phyloP scores from a whole-genome alignment of 306 rosid genomes.

The Styphnolobium japonicum region DNA sequence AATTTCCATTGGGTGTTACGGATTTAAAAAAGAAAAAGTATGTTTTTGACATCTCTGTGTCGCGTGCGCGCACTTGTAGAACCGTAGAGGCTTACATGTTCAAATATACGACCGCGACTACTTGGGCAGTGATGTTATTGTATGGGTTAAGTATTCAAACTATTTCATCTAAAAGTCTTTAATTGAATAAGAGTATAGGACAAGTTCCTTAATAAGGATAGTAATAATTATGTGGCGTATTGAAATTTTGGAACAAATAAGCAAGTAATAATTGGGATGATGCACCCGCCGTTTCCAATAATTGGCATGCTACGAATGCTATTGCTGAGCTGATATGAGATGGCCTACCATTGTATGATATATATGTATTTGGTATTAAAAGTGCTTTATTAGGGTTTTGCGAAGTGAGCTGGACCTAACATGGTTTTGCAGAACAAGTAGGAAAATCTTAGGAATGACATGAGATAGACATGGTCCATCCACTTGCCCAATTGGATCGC shows the following conservation, averaged over 20 bases:
- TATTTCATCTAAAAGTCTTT: background rate
- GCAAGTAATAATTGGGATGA: background rate
- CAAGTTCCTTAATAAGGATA: background rate
- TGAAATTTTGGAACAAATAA: background rate
- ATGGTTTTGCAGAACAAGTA: conserved; percentile 26
- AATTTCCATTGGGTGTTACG: background rate
- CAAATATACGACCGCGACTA: conserved; percentile 24
- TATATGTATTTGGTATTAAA: background rate
- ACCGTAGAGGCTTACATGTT: background rate
- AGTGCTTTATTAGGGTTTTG: background rate
- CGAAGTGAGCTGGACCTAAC: conserved; percentile 17
- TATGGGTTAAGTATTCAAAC: background rate
- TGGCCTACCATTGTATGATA: background rate
- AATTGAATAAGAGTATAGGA: too few species aligned
- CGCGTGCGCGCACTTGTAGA: background rate
- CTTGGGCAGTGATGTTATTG: background rate
- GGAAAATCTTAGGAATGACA: conserved; percentile 33
- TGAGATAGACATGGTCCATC: background rate
- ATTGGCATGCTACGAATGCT: conserved; percentile 27
- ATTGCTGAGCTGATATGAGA: background rate
- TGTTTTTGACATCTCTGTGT: background rate
- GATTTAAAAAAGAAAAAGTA: background rate
- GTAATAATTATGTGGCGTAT: conserved; percentile 15
- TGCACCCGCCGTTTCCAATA: background rate
- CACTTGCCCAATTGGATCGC: conserved; percentile 29